A percentile compares a stretch with the other conserved stretches of the same genome.
phyloP scores from a whole-genome alignment of 1,284 basidiomycete species.

The Kwoniella shivajii region DNA sequence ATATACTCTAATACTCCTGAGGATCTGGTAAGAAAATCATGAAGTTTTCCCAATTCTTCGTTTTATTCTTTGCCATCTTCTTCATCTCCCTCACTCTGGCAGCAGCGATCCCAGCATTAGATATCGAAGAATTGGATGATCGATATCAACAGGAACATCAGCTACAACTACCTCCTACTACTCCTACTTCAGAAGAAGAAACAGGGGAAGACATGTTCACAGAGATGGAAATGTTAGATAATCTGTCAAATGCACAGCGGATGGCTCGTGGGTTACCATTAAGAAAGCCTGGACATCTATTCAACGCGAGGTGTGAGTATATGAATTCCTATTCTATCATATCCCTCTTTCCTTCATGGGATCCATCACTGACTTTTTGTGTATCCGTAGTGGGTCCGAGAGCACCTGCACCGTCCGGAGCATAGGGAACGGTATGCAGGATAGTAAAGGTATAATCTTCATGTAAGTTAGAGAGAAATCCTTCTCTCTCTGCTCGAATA shows the following conservation, averaged over 20 bases:
- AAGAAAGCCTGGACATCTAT: constrained; percentile 11
- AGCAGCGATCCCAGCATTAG: neutral
- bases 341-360: too few relatives aligned
- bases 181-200: too few relatives aligned
- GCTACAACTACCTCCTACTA: neutral
- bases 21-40: too few relatives aligned
- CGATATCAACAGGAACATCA: neutral
- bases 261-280: constrained; percentile 7
- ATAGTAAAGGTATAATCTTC: neutral
- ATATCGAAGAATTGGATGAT: neutral
- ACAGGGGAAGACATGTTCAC: neutral
- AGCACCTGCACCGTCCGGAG: constrained; percentile 1
- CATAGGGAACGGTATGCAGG: neutral
- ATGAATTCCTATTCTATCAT: too few relatives aligned
- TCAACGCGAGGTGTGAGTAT: constrained; percentile 8
- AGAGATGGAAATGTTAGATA: constrained; percentile 8
- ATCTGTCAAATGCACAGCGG: constrained; percentile 12
- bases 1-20: too few relatives aligned
- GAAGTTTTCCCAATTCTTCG: neutral
- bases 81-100: neutral
- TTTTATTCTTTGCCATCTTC: neutral
- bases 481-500: too few relatives aligned
- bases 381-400: neutral
- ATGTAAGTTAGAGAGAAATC: too few relatives aligned
- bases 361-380: neutral